A percentile compares a stretch with the other conserved stretches of the same genome.
These are phyloP conservation scores for Calonectria henricotiae DNA, from an alignment of 2,329 filamentous ascomycete species.

Conservation along the genomic window DNA sequence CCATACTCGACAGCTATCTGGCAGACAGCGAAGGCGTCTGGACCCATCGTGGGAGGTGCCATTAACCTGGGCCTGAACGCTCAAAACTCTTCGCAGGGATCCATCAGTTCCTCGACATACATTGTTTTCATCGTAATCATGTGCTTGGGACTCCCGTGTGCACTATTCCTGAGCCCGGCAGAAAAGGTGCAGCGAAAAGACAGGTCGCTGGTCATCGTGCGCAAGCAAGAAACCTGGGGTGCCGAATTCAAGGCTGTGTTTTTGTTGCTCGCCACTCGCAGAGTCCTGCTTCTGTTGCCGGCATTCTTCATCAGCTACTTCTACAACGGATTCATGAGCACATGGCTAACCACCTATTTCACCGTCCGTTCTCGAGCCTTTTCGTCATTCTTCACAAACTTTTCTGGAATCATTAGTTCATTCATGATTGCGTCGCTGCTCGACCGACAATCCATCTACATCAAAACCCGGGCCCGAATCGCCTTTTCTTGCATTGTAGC, in stretches of 20 bases:
- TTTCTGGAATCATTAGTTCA: slow-evolving; percentile 35
- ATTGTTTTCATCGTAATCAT: slow-evolving; percentile 12
- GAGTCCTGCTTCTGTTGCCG: slow-evolving; percentile 36
- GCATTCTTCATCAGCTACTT: slow-evolving; percentile 35
- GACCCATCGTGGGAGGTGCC: slow-evolving; percentile 5
- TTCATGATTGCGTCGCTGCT: slow-evolving; percentile 32
- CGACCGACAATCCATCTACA: slow-evolving; percentile 43
- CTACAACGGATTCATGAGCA: slow-evolving; percentile 32
- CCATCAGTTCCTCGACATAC: not conserved
- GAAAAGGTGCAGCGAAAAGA: slow-evolving; percentile 17
- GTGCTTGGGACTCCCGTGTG: slow-evolving; percentile 1
- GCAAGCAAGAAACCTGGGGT: slow-evolving; percentile 6
- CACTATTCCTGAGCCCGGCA: slow-evolving; percentile 2
- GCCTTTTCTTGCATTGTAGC: not conserved
- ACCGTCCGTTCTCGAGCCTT: slow-evolving; percentile 35
- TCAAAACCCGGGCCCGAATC: slow-evolving; percentile 37
- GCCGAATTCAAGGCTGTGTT: slow-evolving; percentile 15
- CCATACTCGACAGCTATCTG: not conserved
- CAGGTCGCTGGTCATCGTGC: slow-evolving; percentile 7
- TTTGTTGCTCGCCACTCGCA: slow-evolving; percentile 47
- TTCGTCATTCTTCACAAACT: slow-evolving; percentile 35
- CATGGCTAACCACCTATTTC: slow-evolving; percentile 34
- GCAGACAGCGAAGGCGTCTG: slow-evolving; percentile 13
- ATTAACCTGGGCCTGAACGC: slow-evolving; percentile 15
- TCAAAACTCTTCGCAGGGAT: slow-evolving; percentile 10